Evolutionary conservation across 1,139 yeast species (phyloP), one percentile per base, ranked within the genome.

Genomic region (Pichia sp.): DNA sequence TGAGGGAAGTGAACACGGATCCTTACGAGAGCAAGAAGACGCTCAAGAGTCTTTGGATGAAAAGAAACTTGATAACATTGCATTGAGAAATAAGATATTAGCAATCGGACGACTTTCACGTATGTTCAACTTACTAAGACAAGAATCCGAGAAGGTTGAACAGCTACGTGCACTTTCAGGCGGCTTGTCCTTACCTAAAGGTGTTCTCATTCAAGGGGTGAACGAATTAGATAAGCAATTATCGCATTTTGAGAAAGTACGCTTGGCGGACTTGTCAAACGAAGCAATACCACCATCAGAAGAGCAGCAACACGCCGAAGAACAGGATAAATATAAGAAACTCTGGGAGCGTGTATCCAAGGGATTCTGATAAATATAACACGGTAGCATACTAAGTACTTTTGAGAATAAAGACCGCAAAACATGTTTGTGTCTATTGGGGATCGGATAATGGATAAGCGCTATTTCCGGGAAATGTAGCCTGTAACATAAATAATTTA

Each of bases 81-180:
- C 86, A 1, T 67, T 87, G 45, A 76, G 94, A 51, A 87, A 85
- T 61, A 91, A 91, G 65, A 84, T 91, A 40, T 64, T 91, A 51
- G 97, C 98, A 17, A 91, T 91, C 60, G 97, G 97, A 22, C 73
- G 95, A 46, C 84, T 91, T 42, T 83, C 96, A 17, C 72, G 97
- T 42, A 87, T 91, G 96, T 91, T 84, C 62, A 83, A 80, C 50
- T 82, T 88, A 7, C 66, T 91, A 50, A 72, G 97, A 50, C 87
- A 86, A 55, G 96, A 91, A 56, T 76, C 91, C 33, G 97, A 86
- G 57, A 80, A 77, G 48, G 94, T 88, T 32, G 57, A 52, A 34
- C 54, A 51, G 25, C 36, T 88, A 54, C 85, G 91, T 59, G 69
- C 73, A 30, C 69, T 79, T 46, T 71, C 83, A 44, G 79, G 81